Evolutionary conservation across 345 rosid species (phyloP).

Genomic region (Hypericum androsaemum): DNA sequence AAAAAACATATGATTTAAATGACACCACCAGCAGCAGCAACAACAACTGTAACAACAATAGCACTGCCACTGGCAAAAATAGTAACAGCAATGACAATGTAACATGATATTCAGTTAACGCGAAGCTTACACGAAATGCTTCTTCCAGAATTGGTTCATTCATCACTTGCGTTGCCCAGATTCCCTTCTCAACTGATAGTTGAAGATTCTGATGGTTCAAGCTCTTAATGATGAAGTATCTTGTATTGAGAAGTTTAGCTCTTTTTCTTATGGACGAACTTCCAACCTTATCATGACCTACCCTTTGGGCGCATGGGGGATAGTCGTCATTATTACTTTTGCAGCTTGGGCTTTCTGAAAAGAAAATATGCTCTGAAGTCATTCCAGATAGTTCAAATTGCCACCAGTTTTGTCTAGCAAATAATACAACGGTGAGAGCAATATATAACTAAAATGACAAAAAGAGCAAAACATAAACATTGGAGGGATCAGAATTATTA

Average conservation of each 20-base stretch:
- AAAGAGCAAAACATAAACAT: neutral
- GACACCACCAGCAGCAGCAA: too few relatives aligned
- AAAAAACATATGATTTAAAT: too few relatives aligned
- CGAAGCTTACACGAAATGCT: conserved; percentile 69
- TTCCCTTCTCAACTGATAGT: conserved; percentile 66
- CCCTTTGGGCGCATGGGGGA: conserved; percentile 33
- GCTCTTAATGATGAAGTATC: conserved; percentile 94
- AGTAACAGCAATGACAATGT: too few relatives aligned
- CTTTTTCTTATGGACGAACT: conserved; percentile 29
- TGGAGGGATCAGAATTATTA: neutral
- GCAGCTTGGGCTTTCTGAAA: conserved; percentile 65
- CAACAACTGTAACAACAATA: too few relatives aligned
- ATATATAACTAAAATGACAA: neutral
- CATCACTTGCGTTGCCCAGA: conserved; percentile 99
- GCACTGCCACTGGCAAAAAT: too few relatives aligned
- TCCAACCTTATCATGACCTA: conserved; percentile 31
- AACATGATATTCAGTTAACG: conserved; percentile 12
- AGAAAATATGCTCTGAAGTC: conserved; percentile 4
- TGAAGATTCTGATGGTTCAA: conserved; percentile 72
- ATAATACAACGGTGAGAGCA: neutral
- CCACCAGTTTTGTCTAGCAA: neutral
- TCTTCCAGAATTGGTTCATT: conserved; percentile 95
- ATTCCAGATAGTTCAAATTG: neutral
- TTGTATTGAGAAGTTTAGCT: conserved; percentile 39
- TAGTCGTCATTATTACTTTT: conserved; percentile 41